These are phyloP conservation scores for Fusarium clavum DNA, from an alignment of 2,329 filamentous ascomycete species.

Conservation along the genomic window DNA sequence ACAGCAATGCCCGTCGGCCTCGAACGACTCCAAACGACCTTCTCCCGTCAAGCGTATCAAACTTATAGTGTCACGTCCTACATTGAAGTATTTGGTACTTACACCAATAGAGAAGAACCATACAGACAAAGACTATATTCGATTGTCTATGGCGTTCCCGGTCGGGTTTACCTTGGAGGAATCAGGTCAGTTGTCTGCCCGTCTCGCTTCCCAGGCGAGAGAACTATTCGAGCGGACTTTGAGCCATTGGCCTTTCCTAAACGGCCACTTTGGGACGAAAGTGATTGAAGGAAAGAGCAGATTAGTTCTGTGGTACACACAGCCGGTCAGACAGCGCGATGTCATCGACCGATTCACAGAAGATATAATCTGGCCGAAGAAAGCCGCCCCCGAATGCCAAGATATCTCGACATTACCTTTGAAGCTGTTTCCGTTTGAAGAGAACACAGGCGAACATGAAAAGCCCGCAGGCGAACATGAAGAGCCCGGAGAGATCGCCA, in stretches of 20 bases:
- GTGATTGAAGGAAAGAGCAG: not conserved
- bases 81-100: slow-evolving; percentile 13
- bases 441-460: not conserved
- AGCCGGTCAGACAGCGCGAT: not conserved
- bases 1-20: not conserved
- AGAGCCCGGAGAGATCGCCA: not conserved
- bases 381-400: too few species aligned
- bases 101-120: slow-evolving; percentile 30
- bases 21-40: not conserved
- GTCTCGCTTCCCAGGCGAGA: not conserved
- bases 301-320: slow-evolving; percentile 24
- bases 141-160: slow-evolving; percentile 23
- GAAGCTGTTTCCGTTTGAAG: not conserved
- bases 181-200: not conserved
- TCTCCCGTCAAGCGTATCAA: not conserved
- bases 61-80: fast-evolving
- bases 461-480: not conserved
- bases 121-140: slow-evolving; percentile 28
- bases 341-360: not conserved
- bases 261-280: slow-evolving; percentile 15
- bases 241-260: slow-evolving; percentile 32
- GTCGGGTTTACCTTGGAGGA: not conserved
- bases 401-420: not conserved
- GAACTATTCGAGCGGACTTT: slow-evolving; percentile 19
- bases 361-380: not conserved